phyloP scores from a whole-genome alignment of 2,329 filamentous ascomycete species.

The Pseudogymnoascus sp. region DNA sequence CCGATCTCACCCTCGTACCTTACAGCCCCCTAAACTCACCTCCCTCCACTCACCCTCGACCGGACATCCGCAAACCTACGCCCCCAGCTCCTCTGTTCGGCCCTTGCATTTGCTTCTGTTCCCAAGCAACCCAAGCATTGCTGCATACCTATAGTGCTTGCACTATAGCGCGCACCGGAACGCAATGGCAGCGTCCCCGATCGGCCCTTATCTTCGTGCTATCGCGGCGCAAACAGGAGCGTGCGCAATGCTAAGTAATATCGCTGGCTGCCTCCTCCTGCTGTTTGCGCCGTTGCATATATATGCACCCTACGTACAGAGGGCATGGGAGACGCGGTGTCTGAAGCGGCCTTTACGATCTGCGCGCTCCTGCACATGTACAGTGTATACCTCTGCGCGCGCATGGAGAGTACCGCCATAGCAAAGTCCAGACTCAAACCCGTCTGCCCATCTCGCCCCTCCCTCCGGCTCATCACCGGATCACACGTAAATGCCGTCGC shows the following conservation, averaged over 20 bases:
- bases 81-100: neutral
- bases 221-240: neutral
- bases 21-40: neutral
- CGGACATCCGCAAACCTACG: neutral
- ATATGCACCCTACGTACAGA: neutral
- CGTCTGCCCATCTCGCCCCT: neutral
- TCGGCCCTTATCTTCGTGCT: neutral
- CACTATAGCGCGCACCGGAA: neutral
- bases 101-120: neutral
- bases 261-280: neutral
- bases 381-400: neutral
- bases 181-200: neutral
- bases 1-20: neutral
- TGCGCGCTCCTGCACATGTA: neutral
- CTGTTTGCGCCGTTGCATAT: neutral
- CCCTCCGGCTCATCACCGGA: neutral
- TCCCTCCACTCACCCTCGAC: neutral
- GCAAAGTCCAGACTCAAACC: neutral
- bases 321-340: neutral
- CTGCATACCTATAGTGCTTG: slow-evolving; percentile 1
- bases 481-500: neutral
- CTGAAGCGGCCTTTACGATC: neutral
- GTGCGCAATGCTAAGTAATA: slow-evolving; percentile 1
- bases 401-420: neutral
- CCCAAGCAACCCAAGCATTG: neutral